These are phyloP conservation scores for Phialocephala sp. DNA, from an alignment of 2,329 filamentous ascomycete genomes.

Conservation along the genomic window DNA sequence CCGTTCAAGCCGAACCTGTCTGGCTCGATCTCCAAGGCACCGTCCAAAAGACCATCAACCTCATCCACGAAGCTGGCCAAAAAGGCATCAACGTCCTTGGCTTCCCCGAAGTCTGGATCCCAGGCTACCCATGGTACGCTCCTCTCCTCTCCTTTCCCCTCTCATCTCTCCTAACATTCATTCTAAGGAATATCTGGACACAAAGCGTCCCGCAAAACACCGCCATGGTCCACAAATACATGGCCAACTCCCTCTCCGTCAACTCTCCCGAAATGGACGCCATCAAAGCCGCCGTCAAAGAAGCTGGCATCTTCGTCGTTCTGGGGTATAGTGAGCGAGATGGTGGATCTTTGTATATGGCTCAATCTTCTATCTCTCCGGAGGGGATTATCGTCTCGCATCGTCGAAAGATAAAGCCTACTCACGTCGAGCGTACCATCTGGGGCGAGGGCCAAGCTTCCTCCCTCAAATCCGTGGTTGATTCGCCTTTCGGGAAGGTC, in stretches of 20 bases:
- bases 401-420: slow-evolving; percentile 54
- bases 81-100: slow-evolving; percentile 60
- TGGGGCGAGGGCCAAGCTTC: slow-evolving; percentile 64
- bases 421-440: slow-evolving; percentile 51
- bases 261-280: slow-evolving; percentile 50
- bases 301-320: slow-evolving; percentile 52
- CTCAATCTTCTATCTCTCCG: slow-evolving; percentile 56
- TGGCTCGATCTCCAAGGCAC: slow-evolving; percentile 63
- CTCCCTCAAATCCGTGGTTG: slow-evolving; percentile 57
- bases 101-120: slow-evolving; percentile 61
- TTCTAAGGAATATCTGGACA: slow-evolving; percentile 33
- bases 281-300: slow-evolving; percentile 52
- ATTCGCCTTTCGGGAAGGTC: slow-evolving; percentile 32
- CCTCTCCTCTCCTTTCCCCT: slow-evolving; percentile 25
- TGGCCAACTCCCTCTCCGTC: slow-evolving; percentile 49
- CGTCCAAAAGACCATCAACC: slow-evolving; percentile 60
- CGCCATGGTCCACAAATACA: slow-evolving; percentile 51
- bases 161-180: no score
- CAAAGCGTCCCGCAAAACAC: slow-evolving; percentile 44
- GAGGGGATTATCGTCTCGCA: slow-evolving; percentile 47
- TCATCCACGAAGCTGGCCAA: slow-evolving; percentile 60
- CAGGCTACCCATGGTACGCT: slow-evolving; percentile 57
- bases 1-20: slow-evolving; percentile 61
- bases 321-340: slow-evolving; percentile 55
- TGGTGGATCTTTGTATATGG: slow-evolving; percentile 51